A percentile compares a stretch with the other conserved stretches of the same genome.
These are phyloP conservation scores for Podospora appendiculata DNA, from an alignment of 495 filamentous ascomycete genomes.

Conservation along the genomic window DNA sequence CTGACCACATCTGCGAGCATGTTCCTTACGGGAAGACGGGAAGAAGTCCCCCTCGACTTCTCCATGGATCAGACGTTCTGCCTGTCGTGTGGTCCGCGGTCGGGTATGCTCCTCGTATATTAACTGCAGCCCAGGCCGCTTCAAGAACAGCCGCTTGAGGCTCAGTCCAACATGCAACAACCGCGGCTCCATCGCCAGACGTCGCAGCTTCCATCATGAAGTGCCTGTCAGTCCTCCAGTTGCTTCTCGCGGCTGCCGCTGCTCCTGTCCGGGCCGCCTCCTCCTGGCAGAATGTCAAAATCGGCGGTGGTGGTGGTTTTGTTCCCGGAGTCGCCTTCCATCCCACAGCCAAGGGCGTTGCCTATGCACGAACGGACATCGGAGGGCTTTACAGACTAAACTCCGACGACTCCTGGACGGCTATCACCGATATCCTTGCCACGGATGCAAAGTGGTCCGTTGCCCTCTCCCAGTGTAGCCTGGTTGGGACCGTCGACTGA, in stretches of 20 bases:
- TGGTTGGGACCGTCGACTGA: constrained; percentile 52
- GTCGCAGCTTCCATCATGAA: constrained; percentile 19
- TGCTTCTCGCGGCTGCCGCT: constrained; percentile 27
- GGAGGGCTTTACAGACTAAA: constrained; percentile 54
- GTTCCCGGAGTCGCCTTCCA: constrained; percentile 53
- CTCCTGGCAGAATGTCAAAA: constrained; percentile 42
- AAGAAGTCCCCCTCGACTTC: background rate
- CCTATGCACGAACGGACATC: constrained; percentile 57
- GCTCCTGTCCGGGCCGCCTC: constrained; percentile 23
- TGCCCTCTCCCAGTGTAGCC: constrained; percentile 46
- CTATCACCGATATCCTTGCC: constrained; percentile 44
- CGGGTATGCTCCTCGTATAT: constrained; percentile 7
- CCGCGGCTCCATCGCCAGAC: background rate
- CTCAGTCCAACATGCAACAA: constrained; percentile 7
- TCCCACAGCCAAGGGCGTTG: constrained; percentile 46
- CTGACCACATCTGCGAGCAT: background rate
- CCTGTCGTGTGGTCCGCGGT: no score
- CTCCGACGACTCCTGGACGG: constrained; percentile 46
- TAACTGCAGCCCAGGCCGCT: constrained; percentile 7
- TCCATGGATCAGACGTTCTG: background rate
- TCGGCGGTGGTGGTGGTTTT: constrained; percentile 54
- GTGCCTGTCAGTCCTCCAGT: constrained; percentile 20
- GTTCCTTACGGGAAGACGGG: constrained; percentile 7
- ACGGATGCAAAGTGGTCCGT: constrained; percentile 41
- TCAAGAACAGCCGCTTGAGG: background rate